Base-by-base conservation (phyloP, 768 basidiomycete genomes). In the Leccinum subtestaceum region DNA sequence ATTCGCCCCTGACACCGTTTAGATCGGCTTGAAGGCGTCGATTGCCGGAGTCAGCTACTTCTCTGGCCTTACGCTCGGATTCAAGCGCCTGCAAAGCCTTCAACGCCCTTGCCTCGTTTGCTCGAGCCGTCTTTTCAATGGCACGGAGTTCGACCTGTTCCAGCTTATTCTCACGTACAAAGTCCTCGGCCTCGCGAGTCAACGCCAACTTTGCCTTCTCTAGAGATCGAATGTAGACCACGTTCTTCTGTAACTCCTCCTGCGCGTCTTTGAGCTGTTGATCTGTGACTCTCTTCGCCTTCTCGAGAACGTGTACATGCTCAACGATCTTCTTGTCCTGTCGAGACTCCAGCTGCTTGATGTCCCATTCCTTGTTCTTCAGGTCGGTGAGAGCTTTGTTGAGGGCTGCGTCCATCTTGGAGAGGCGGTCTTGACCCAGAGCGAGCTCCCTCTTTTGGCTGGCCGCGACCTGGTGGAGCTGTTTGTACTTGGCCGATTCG, bases 311-410 rank as follows among this genome's bases (percentile, higher is more conserved):
- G 70, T 98, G 88, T 25, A 97, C 93, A 68, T 98, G 96, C 73
- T 98, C 95, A 47, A 98, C 95, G 59, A 97, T 95, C n/a, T 92
- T 97, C 77, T 95, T 98, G 78, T 98, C 93, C 69, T 97, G 90
- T 69, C 83, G 86, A 3, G 91, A 88, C 54, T 90, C 86, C 9
- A 98, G 76, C 63, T 95, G 89, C 63, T 87, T 91, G 62, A 93
- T 83, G 57, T 95, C 91, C 84, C 87, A 89, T 65, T 97, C 92
- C 51, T 88, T 85, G 46, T 79, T 80, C 69, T 91, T 88, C 51
- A 96, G 77, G 59, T 95, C 92, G 8, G 82, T 80, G n/a, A 90
- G 77, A 10, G 87, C 84, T 67, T 92, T 89, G 67, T 89, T 88
- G 38, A 95, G 78, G 15, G 93, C 93, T 11, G 85, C 80, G 60